Evolutionary conservation across 495 filamentous ascomycete species (phyloP).

Genomic region (Chaetomium cochliodes): DNA sequence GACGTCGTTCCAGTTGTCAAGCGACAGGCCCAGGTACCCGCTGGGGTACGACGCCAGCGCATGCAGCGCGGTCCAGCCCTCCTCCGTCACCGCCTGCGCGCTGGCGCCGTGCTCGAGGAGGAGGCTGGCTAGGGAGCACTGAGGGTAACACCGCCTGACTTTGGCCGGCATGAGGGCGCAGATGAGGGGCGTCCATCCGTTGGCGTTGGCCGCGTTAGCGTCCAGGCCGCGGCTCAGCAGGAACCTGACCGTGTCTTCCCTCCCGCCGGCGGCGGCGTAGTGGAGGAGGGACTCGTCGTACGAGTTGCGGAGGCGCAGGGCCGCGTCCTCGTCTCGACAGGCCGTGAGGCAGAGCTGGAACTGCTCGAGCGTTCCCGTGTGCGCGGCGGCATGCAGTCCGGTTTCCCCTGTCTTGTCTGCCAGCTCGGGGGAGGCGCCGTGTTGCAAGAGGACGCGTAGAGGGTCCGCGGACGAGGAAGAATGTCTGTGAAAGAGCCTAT

Average conservation of each 20-base stretch:
- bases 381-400: slow-evolving; percentile 17
- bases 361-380: slow-evolving; percentile 11
- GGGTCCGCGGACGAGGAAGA: background rate
- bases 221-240: slow-evolving; percentile 23
- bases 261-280: slow-evolving; percentile 26
- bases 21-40: background rate
- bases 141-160: background rate
- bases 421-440: slow-evolving; percentile 17
- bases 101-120: too few species aligned
- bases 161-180: slow-evolving; percentile 24
- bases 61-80: slow-evolving; percentile 29
- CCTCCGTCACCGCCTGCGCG: slow-evolving; percentile 22
- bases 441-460: slow-evolving; percentile 12
- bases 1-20: background rate
- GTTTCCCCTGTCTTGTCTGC: slow-evolving; percentile 20
- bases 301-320: slow-evolving; percentile 10
- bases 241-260: slow-evolving; percentile 24
- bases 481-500: background rate
- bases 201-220: slow-evolving; percentile 22
- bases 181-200: slow-evolving; percentile 32
- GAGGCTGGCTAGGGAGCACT: slow-evolving; percentile 5
- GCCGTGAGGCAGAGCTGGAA: slow-evolving; percentile 21
- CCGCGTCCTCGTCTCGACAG: background rate
- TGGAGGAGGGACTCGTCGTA: slow-evolving; percentile 27
- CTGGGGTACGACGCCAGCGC: slow-evolving; percentile 17